Conservation (phyloP, 2,329 filamentous ascomycete species). For the Dothiorella sarmentorum region DNA sequence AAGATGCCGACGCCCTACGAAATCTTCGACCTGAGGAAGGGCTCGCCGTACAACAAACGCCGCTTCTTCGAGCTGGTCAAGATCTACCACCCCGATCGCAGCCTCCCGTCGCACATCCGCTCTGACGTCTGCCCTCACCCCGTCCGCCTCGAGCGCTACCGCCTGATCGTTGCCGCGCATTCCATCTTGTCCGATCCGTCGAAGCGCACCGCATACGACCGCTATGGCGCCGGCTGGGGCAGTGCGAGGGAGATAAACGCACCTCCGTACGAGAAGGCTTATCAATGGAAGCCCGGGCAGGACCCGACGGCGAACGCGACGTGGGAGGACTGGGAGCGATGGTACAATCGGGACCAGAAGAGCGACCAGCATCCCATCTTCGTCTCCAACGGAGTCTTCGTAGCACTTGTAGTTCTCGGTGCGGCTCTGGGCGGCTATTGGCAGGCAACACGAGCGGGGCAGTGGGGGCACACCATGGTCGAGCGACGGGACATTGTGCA, state of each 20-base stretch:
- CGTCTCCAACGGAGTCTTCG: conserved; percentile 77
- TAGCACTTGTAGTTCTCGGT: conserved; percentile 65
- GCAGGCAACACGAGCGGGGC: conserved; percentile 67
- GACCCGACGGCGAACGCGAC: conserved; percentile 71
- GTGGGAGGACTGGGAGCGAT: conserved; percentile 93
- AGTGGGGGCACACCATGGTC: conserved; percentile 59
- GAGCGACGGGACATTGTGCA: conserved; percentile 65
- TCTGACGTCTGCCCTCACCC: conserved; percentile 50
- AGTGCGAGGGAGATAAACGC: conserved; percentile 40
- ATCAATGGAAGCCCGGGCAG: conserved; percentile 31
- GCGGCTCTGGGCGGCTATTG: conserved; percentile 67
- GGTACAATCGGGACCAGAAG: conserved; percentile 35
- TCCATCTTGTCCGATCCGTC: conserved; percentile 77
- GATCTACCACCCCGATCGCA: conserved; percentile 86
- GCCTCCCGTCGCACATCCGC: conserved; percentile 26
- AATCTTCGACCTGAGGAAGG: conserved; percentile 64
- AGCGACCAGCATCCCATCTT: conserved; percentile 51
- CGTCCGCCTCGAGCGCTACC: conserved; percentile 80
- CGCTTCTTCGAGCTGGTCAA: conserved; percentile 91
- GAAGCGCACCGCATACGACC: conserved; percentile 79
- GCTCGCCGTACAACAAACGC: conserved; percentile 72
- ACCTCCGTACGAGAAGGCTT: conserved; percentile 27
- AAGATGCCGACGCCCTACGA: conserved; percentile 78
- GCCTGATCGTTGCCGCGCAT: conserved; percentile 82
- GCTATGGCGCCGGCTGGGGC: conserved; percentile 76